A percentile compares a stretch with the other conserved stretches of the same genome.
Evolutionary conservation across 75 land plant species (phyloP).

Genomic region (Sequoia sempervirens): DNA sequence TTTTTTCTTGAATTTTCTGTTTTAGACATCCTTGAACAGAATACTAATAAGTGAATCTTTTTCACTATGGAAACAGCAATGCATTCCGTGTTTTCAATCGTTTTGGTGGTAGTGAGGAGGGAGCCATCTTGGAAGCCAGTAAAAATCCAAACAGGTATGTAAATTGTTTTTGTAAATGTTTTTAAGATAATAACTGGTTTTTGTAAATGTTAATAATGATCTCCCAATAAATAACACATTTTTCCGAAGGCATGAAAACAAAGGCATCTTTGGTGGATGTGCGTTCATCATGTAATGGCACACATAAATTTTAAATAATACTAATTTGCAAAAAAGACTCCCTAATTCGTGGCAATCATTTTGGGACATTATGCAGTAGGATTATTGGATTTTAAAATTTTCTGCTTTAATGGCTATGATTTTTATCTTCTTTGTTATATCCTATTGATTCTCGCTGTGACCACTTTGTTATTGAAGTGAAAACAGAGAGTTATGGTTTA

Average conservation of each 20-base stretch:
- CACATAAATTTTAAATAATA: not conserved
- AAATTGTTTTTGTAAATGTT: not conserved
- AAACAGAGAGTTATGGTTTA: not conserved
- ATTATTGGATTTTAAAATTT: not conserved
- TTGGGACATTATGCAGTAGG: not conserved
- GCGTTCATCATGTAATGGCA: no score
- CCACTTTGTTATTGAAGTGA: not conserved
- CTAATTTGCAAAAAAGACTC: not conserved
- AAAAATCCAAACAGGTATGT: conserved; percentile 57
- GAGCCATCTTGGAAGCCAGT: conserved; percentile 57
- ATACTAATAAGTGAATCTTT: not conserved
- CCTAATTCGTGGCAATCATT: not conserved
- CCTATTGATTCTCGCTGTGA: not conserved
- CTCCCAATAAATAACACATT: not conserved
- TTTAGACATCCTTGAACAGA: not conserved
- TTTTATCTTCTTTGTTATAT: not conserved
- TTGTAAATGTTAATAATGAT: not conserved
- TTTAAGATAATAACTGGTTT: not conserved
- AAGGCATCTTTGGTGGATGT: not conserved
- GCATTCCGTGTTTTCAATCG: conserved; percentile 56
- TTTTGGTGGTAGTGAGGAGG: conserved; percentile 44
- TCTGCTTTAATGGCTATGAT: not conserved
- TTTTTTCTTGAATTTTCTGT: not conserved
- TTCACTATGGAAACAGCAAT: conserved; percentile 37
- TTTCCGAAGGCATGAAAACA: not conserved